Conservation (phyloP, 1,284 basidiomycete species). For the Sanghuangporus sanghuang region DNA sequence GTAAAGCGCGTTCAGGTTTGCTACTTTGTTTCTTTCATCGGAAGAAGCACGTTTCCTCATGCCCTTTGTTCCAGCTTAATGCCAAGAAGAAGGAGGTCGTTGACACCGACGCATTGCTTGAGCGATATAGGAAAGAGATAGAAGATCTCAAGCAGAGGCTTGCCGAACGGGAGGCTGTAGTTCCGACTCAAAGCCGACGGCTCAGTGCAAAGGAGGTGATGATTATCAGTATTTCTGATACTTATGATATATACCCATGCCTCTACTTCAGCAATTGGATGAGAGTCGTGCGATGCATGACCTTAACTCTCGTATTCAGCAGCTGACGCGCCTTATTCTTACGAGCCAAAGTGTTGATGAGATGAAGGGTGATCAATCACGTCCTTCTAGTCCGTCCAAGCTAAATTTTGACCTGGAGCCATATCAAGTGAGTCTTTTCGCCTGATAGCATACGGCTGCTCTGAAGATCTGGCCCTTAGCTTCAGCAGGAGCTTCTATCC, state of each 20-base stretch:
- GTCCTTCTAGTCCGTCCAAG: conserved; percentile 76
- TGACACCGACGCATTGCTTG: conserved; percentile 88
- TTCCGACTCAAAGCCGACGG: conserved; percentile 48
- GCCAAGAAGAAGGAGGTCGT: conserved; percentile 92
- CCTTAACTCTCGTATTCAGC: conserved; percentile 74
- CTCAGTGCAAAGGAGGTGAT: conserved; percentile 66
- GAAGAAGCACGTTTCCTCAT: not conserved
- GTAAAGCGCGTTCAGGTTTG: conserved; percentile 75
- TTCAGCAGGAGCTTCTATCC: conserved; percentile 81
- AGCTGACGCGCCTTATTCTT: conserved; percentile 82
- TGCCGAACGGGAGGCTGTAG: conserved; percentile 51
- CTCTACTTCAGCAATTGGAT: conserved; percentile 57
- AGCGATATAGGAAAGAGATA: conserved; percentile 88
- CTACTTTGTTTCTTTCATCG: not conserved
- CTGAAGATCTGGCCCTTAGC: conserved; percentile 32
- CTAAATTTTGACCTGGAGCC: conserved; percentile 82
- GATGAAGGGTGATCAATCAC: conserved; percentile 57
- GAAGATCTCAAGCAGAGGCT: conserved; percentile 74
- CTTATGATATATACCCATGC: conserved; percentile 6
- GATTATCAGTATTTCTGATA: not conserved
- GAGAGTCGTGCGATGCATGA: conserved; percentile 78
- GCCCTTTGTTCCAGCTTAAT: conserved; percentile 49
- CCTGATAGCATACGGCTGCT: not conserved
- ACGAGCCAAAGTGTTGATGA: conserved; percentile 80
- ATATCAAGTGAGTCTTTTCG: conserved; percentile 53